Evolutionary conservation across 2,329 filamentous ascomycete genomes (phyloP).

Genomic region (Sphaceloma murrayae): DNA sequence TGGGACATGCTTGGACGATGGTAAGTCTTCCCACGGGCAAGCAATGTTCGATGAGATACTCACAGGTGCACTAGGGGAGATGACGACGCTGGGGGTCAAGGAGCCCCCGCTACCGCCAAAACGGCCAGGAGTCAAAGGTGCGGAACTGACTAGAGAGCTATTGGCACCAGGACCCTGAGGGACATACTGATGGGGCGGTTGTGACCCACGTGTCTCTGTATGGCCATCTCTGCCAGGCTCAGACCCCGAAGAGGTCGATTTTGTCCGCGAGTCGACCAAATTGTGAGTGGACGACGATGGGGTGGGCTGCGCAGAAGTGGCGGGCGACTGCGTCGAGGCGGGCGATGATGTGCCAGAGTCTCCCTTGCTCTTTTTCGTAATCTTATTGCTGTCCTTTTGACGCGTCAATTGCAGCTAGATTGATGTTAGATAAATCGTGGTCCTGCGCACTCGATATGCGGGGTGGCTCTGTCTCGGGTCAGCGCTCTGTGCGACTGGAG

Average conservation of each 20-base stretch:
- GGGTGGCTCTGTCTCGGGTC: conserved; percentile 15
- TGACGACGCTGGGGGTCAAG: conserved; percentile 66
- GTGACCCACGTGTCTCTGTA: conserved; percentile 30
- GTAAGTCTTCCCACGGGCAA: conserved; percentile 20
- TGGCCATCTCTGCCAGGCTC: conserved; percentile 35
- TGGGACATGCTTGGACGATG: conserved; percentile 61
- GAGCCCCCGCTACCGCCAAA: conserved; percentile 17
- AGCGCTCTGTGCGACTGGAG: too few relatives aligned
- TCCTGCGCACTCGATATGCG: too few relatives aligned
- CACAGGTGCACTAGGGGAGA: conserved; percentile 89
- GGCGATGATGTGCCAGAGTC: conserved; percentile 68
- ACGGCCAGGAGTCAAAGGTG: conserved; percentile 21
- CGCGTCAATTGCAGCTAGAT: conserved; percentile 18
- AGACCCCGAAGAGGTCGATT: conserved; percentile 54
- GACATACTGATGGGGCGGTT: conserved; percentile 12
- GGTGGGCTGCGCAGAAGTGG: conserved; percentile 56
- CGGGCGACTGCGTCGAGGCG: conserved; percentile 46
- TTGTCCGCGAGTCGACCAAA: conserved; percentile 75
- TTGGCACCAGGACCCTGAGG: conserved; percentile 6
- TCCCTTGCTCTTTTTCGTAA: conserved; percentile 51
- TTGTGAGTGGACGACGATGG: conserved; percentile 85
- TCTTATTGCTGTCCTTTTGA: conserved; percentile 64
- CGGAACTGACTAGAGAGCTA: not conserved
- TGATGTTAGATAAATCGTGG: conserved; percentile 17
- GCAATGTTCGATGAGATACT: conserved; percentile 31